phyloP scores from a whole-genome alignment of 78 protist genomes.

The Planoprotostelium fungivorum region DNA sequence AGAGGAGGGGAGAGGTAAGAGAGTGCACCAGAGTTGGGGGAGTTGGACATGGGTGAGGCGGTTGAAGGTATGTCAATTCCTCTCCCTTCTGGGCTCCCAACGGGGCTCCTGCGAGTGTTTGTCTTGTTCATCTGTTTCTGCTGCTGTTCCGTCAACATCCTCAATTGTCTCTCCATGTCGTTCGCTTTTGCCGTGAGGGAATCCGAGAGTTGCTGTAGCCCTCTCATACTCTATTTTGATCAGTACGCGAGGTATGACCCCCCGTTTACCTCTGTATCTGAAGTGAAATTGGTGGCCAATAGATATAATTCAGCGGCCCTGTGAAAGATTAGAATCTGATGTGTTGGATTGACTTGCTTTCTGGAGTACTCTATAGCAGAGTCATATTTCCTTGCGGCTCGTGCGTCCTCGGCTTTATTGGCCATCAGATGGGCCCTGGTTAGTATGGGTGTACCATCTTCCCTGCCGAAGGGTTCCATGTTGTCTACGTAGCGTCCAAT shows the following conservation, averaged over 20 bases:
- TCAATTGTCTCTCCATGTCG: not conserved
- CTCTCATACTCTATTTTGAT: not conserved
- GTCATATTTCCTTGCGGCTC: not conserved
- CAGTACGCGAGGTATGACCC: not conserved
- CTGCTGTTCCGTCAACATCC: not conserved
- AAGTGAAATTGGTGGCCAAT: not conserved
- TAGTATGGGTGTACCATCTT: not conserved
- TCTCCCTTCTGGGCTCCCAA: not conserved
- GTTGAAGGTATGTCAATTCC: not conserved
- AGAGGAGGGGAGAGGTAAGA: not conserved
- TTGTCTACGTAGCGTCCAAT: no score
- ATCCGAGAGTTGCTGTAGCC: not conserved
- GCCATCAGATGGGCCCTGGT: not conserved
- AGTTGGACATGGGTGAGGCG: not conserved
- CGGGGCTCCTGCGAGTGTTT: not conserved
- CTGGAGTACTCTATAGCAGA: not conserved
- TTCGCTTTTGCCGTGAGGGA: not conserved
- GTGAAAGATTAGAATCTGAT: not conserved
- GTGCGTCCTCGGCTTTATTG: not conserved
- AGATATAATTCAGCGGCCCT: not conserved
- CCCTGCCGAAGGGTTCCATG: not conserved
- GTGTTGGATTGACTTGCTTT: not conserved
- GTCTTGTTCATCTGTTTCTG: not conserved
- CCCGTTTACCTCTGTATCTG: not conserved
- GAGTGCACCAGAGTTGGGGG: not conserved